Percentiles rank a stretch among this genome's conserved stretches.
Conservation (phyloP, 495 filamentous ascomycete genomes). For the Rhypophila decipiens region DNA sequence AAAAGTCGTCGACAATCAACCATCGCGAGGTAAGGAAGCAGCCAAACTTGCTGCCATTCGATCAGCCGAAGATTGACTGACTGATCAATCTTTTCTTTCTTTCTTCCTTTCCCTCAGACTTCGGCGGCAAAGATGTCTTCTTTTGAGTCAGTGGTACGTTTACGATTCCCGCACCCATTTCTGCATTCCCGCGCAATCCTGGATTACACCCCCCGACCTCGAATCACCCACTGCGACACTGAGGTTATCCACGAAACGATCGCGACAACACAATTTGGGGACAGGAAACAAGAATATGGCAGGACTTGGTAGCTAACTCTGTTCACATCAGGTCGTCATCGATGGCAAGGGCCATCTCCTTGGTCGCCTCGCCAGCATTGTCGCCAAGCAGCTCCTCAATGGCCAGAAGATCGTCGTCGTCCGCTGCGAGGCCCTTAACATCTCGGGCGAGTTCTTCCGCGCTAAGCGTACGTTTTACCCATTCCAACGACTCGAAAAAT, state of each 20-base stretch:
- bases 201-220: background rate
- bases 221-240: background rate
- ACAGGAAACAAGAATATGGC: background rate
- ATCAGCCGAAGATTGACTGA: constrained; percentile 30
- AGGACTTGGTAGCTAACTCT: constrained; percentile 16
- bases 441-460: constrained; percentile 99
- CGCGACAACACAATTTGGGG: background rate
- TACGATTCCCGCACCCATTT: constrained; percentile 16
- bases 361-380: constrained; percentile 95
- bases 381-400: constrained; percentile 98
- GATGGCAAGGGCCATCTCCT: constrained; percentile 99
- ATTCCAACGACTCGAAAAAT: constrained; percentile 6
- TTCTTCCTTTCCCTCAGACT: constrained; percentile 26
- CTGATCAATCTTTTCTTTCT: constrained; percentile 30
- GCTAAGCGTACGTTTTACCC: constrained; percentile 81
- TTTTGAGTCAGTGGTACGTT: constrained; percentile 95
- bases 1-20: constrained; percentile 31
- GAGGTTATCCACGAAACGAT: no score
- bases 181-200: background rate
- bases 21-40: constrained; percentile 32
- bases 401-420: constrained; percentile 99
- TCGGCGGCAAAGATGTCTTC: constrained; percentile 80
- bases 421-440: constrained; percentile 97
- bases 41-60: constrained; percentile 27
- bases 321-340: constrained; percentile 70